Conservation (phyloP, 257 asterid genomes). For the Cynanchum wilfordii region DNA sequence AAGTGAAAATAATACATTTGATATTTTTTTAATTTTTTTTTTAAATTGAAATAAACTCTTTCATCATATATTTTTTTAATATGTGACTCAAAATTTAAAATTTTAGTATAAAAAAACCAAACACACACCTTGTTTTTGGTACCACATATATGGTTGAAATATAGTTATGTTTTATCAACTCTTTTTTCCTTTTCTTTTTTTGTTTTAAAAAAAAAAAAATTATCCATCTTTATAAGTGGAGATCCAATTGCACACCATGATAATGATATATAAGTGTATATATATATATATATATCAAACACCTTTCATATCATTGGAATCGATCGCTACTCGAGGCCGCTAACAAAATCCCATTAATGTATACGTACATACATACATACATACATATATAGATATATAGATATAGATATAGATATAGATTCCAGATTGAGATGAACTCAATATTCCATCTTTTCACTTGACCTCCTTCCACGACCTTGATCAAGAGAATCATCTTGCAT, state of each 20-base stretch:
- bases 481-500: background rate
- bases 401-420: background rate
- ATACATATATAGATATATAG: no score
- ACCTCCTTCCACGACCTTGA: background rate
- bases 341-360: background rate
- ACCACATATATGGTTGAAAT: no score
- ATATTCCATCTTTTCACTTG: conserved; percentile 1
- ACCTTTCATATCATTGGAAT: conserved; percentile 1
- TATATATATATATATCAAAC: background rate
- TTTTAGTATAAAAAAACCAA: no score
- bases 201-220: no score
- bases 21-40: no score
- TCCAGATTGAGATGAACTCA: conserved; percentile 13
- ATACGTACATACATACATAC: background rate
- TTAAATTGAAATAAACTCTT: no score
- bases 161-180: no score
- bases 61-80: no score
- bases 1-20: no score
- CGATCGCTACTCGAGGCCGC: conserved; percentile 22
- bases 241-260: background rate
- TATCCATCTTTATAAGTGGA: conserved; percentile 15
- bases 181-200: no score
- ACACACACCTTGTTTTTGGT: no score
- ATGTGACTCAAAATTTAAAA: no score
- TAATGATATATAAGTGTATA: background rate